These are phyloP conservation scores for Persicaria maculosa DNA, from an alignment of 148 eudicot genomes.

Conservation along the genomic window DNA sequence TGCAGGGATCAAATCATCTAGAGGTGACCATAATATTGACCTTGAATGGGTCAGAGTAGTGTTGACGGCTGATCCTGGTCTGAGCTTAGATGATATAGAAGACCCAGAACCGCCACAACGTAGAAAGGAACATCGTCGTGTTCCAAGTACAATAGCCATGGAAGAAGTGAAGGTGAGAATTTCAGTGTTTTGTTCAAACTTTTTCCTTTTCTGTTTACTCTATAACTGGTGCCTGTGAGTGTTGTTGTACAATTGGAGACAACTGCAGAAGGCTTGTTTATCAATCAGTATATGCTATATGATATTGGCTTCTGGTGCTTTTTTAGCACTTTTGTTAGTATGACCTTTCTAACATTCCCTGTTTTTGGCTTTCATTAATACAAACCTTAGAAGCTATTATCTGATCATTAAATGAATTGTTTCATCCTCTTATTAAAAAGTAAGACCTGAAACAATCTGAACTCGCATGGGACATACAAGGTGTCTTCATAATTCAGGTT, in stretches of 20 bases:
- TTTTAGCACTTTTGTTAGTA: not conserved
- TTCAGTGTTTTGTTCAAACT: not conserved
- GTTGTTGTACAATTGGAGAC: not conserved
- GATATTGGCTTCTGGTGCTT: not conserved
- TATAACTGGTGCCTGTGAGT: not conserved
- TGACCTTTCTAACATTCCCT: not conserved
- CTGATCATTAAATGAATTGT: too few relatives aligned
- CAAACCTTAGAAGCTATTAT: too few relatives aligned
- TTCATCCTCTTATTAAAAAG: too few relatives aligned
- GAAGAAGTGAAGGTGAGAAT: constrained; percentile 91
- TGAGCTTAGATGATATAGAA: constrained; percentile 77
- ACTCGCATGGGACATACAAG: not conserved
- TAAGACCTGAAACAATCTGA: not conserved
- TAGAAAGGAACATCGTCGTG: constrained; percentile 92
- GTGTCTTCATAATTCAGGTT: not conserved
- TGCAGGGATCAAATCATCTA: constrained; percentile 31
- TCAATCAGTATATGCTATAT: not conserved
- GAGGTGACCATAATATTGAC: constrained; percentile 35
- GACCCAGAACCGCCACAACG: constrained; percentile 66
- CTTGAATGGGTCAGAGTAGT: constrained; percentile 76
- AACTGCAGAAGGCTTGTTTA: not conserved
- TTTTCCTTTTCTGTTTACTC: not conserved
- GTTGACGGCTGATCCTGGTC: constrained; percentile 82
- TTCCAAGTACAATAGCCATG: constrained; percentile 91
- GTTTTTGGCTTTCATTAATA: not conserved